Evolutionary conservation across 176 grass and related monocot genomes (phyloP), one percentile per base, ranked within the genome.

Genomic region (Phoenix dactylifera): DNA sequence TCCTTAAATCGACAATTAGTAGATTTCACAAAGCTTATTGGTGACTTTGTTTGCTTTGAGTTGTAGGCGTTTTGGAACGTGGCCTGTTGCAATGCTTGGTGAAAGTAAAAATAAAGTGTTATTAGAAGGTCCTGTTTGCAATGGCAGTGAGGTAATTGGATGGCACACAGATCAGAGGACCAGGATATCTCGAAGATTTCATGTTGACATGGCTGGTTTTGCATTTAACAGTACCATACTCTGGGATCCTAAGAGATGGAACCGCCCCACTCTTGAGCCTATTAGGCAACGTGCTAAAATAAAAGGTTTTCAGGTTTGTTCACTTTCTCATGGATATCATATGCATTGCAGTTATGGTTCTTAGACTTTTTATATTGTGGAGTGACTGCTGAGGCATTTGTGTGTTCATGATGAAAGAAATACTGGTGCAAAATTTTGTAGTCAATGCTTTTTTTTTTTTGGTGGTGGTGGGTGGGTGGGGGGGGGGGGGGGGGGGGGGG

Each of bases 141-240:
- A 95, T 75, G 82, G 86, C 54, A 95, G 74, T 60, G 75, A 66
- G 71, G 77, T 95, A 15, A 80, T 79, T 64, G 82, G 90, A 61
- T 95, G 90, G 90, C 83, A 83, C 64, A 72, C 68, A 50, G 58
- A 65, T 65, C 79, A 64, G 54, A 79, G 35, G 10, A 44, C 69
- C 67, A 89, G 77, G 50, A 60, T 16, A 44, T 52, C 54, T 62
- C 76, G 79, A 59, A 83, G 85, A 68, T 89, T 89, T 44, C 90
- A 78, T 54, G 63, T 79, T 58, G 75, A 76, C 55, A 82, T 89
- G 58, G 67, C 90, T 69, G 86, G 79, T 12, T 82, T 95, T 70
- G 90, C 90, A 67, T 95, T 89, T 68, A 89, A 95, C 75, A 89
- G 82, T 51, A 89, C 90, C 66, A 67, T 95, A 68, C 59, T 95